Conservation (phyloP, 2,329 filamentous ascomycete genomes). For the Blastomyces emzantsi region DNA sequence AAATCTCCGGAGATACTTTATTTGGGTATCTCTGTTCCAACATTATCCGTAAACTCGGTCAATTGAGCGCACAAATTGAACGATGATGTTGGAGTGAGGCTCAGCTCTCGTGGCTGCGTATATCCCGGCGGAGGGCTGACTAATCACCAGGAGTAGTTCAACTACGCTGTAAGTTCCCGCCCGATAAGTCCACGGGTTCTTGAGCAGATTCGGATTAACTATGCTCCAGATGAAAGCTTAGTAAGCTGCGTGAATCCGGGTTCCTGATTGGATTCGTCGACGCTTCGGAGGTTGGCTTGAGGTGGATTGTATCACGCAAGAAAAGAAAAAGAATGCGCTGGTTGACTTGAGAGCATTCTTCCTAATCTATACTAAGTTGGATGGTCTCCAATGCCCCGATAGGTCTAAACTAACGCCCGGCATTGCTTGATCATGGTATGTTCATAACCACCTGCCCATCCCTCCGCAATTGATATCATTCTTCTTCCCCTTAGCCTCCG, state of each 20-base stretch:
- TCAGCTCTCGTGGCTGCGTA: constrained; percentile 1
- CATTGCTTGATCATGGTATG: constrained; percentile 1
- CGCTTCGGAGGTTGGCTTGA: too few relatives aligned
- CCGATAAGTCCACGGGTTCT: too few relatives aligned
- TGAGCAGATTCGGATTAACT: neutral
- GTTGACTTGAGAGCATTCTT: neutral
- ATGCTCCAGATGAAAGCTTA: neutral
- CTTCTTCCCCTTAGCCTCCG: neutral
- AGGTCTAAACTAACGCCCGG: neutral
- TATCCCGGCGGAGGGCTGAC: neutral
- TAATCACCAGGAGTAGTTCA: too few relatives aligned
- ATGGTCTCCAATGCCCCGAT: neutral
- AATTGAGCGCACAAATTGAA: neutral
- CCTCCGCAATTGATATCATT: neutral
- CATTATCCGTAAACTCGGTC: neutral
- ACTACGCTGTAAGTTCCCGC: too few relatives aligned
- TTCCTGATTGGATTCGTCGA: too few relatives aligned
- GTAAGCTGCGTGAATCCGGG: neutral
- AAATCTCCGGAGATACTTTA: neutral
- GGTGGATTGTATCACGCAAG: neutral
- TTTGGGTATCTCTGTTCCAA: neutral
- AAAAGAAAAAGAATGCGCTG: neutral
- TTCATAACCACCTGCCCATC: neutral
- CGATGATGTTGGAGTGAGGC: neutral
- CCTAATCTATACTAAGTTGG: neutral